These are phyloP conservation scores for Picea glauca DNA, from an alignment of 75 land plant species.

Conservation along the genomic window DNA sequence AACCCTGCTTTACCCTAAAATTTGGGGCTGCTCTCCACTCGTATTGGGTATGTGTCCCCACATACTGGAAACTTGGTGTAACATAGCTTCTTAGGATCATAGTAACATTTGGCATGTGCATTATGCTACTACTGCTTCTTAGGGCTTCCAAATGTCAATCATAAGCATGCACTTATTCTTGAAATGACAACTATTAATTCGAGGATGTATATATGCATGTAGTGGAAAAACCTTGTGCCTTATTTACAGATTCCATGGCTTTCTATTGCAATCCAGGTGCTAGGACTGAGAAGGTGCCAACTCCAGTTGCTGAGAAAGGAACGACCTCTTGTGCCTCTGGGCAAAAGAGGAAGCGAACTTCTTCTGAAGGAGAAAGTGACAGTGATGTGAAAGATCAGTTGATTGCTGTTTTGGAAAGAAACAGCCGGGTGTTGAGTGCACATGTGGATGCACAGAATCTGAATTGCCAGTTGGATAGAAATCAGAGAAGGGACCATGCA, in stretches of 20 bases:
- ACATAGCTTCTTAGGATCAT: no score
- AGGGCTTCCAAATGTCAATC: neutral
- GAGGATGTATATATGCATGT: neutral
- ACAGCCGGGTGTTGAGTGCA: constrained; percentile 48
- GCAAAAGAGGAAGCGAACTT: constrained; percentile 45
- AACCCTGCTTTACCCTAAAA: no score
- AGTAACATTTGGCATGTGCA: no score
- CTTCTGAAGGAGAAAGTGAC: constrained; percentile 29
- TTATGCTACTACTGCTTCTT: neutral
- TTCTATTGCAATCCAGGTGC: constrained; percentile 25
- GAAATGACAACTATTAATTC: neutral
- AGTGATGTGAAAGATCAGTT: constrained; percentile 36
- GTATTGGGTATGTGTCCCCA: no score
- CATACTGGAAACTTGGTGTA: no score
- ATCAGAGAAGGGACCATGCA: constrained; percentile 57
- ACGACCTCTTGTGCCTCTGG: constrained; percentile 31
- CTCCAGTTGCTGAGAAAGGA: constrained; percentile 27
- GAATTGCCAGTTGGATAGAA: constrained; percentile 56
- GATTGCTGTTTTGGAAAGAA: constrained; percentile 49
- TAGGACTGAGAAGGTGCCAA: constrained; percentile 30
- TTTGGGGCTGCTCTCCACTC: no score
- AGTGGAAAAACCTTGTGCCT: neutral
- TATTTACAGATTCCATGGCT: neutral
- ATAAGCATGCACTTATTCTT: neutral
- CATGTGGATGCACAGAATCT: constrained; percentile 75